A percentile compares a stretch with the other conserved stretches of the same genome.
Conservation (phyloP, 176 grass and related monocot genomes). For the Aegilops umbellulata region DNA sequence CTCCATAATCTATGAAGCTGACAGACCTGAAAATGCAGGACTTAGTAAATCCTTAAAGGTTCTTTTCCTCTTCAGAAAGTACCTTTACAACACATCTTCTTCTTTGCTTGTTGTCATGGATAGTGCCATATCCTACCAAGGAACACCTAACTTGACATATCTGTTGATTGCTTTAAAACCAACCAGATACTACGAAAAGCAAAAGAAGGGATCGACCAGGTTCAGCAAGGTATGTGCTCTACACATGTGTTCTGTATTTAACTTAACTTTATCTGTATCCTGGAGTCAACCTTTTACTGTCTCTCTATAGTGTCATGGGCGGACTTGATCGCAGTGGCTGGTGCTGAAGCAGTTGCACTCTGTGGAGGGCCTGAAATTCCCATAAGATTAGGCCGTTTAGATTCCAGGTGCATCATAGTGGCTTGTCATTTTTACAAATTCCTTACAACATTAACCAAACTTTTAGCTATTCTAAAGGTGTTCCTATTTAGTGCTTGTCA, state of each 20-base stretch:
- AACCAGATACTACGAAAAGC: slow-evolving; percentile 81
- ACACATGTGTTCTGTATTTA: background rate
- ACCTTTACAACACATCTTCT: background rate
- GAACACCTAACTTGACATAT: background rate
- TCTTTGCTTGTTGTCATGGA: slow-evolving; percentile 14
- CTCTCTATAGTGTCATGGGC: slow-evolving; percentile 83
- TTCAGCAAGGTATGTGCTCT: slow-evolving; percentile 59
- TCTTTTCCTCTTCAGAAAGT: background rate
- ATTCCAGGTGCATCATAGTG: slow-evolving; percentile 65
- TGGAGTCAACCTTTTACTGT: slow-evolving; percentile 8
- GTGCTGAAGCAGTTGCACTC: slow-evolving; percentile 75
- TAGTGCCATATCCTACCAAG: slow-evolving; percentile 10
- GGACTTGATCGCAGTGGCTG: slow-evolving; percentile 93
- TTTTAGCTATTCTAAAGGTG: background rate
- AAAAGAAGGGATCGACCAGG: slow-evolving; percentile 61
- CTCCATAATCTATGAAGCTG: slow-evolving; percentile 93
- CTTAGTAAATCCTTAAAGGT: slow-evolving; percentile 88
- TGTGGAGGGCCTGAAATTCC: slow-evolving; percentile 86
- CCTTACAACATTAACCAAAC: background rate
- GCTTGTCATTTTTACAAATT: slow-evolving; percentile 21
- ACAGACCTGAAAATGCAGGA: slow-evolving; percentile 81
- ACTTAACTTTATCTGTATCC: slow-evolving; percentile 27
- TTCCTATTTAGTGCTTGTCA: background rate
- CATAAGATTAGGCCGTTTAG: slow-evolving; percentile 73
- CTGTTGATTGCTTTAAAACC: slow-evolving; percentile 29